phyloP scores from a whole-genome alignment of 2,329 filamentous ascomycete species.

The Aureobasidium subglaciale region DNA sequence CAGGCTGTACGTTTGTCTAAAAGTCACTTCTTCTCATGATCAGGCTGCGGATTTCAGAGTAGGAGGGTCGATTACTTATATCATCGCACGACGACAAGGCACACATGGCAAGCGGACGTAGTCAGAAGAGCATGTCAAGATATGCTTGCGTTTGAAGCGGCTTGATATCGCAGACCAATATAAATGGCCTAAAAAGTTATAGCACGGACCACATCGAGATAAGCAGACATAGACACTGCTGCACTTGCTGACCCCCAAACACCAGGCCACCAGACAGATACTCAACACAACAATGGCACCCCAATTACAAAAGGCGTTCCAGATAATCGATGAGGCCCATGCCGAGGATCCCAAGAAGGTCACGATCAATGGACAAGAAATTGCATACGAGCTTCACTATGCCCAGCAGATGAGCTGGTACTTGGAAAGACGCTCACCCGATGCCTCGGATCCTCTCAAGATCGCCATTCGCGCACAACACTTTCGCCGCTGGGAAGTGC shows the following conservation, averaged over 20 bases:
- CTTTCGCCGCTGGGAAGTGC: constrained; percentile 78
- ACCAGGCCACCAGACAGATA: not conserved
- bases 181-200: not conserved
- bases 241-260: not conserved
- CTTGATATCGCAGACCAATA: not conserved
- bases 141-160: not conserved
- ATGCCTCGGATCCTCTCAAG: constrained; percentile 59
- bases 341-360: constrained; percentile 57
- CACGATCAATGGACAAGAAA: constrained; percentile 34
- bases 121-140: too few species aligned
- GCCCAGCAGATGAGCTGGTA: constrained; percentile 71
- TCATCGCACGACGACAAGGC: too few species aligned
- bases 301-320: constrained; percentile 44
- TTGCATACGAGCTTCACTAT: constrained; percentile 77
- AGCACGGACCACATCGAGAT: constrained; percentile 12
- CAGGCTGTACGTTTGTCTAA: too few species aligned
- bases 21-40: too few species aligned
- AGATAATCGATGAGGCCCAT: constrained; percentile 68
- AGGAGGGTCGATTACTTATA: too few species aligned
- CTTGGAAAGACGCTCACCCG: constrained; percentile 54
- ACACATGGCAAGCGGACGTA: too few species aligned
- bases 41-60: too few species aligned
- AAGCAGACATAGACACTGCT: not conserved
- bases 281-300: constrained; percentile 13
- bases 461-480: constrained; percentile 80